These are phyloP conservation scores for Podaxis sp. DNA, from an alignment of 768 basidiomycete species.

Conservation along the genomic window DNA sequence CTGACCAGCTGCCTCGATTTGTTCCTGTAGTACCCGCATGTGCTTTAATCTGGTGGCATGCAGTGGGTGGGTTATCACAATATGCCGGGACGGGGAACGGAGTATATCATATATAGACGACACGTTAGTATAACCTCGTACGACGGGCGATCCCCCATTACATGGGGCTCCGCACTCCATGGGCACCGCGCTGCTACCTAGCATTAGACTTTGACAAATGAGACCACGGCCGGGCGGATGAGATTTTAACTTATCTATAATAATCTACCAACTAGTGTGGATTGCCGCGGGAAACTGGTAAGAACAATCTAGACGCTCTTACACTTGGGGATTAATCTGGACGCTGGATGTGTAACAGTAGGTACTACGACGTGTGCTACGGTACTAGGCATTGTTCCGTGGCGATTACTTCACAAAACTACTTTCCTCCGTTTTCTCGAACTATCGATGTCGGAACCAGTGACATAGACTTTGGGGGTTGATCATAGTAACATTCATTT, in stretches of 20 bases:
- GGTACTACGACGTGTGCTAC: background rate
- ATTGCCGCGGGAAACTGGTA: background rate
- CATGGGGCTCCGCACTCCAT: conserved; percentile 7
- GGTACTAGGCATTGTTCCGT: background rate
- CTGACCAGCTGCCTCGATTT: background rate
- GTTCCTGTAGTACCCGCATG: background rate
- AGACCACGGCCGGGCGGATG: background rate
- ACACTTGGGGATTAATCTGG: background rate
- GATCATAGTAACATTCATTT: background rate
- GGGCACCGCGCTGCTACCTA: conserved; percentile 9
- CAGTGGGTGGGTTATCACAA: background rate
- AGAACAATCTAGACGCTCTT: background rate
- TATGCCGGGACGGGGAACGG: background rate
- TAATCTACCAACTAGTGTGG: background rate
- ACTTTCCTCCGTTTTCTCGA: background rate
- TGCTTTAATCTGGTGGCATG: background rate
- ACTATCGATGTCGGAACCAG: background rate
- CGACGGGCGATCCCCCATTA: background rate
- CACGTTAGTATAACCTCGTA: background rate
- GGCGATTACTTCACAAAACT: background rate
- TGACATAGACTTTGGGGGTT: background rate
- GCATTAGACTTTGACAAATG: conserved; percentile 16
- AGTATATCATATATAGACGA: background rate
- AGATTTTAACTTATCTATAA: background rate
- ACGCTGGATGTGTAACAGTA: background rate